Conservation (phyloP, 2,329 filamentous ascomycete species). For the Ilyonectria sp. region DNA sequence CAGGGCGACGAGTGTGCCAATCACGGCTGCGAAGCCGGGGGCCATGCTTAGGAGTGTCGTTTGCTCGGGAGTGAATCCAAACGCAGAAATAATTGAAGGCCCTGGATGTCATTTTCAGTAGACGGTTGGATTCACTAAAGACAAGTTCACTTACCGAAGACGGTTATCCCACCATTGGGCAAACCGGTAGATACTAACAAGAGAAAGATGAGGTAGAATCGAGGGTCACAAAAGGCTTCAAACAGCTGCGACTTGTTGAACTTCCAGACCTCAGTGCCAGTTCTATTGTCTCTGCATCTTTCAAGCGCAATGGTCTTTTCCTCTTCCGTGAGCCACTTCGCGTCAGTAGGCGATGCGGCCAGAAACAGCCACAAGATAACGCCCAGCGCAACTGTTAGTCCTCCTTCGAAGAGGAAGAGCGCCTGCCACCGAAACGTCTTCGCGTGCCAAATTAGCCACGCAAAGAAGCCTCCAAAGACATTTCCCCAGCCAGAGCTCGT, state of each 20-base stretch:
- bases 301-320: conserved; percentile 26
- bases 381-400: not conserved
- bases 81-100: conserved; percentile 22
- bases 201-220: conserved; percentile 25
- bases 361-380: conserved; percentile 13
- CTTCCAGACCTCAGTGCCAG: conserved; percentile 23
- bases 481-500: conserved; percentile 14
- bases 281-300: conserved; percentile 18
- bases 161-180: conserved; percentile 22
- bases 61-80: conserved; percentile 20
- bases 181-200: conserved; percentile 22
- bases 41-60: conserved; percentile 22
- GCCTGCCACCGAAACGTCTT: conserved; percentile 18
- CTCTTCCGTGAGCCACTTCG: conserved; percentile 19
- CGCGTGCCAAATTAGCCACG: conserved; percentile 16
- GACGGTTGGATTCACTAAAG: not conserved
- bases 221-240: conserved; percentile 19
- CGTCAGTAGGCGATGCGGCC: conserved; percentile 17
- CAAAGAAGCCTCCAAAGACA: conserved; percentile 25
- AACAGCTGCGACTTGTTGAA: conserved; percentile 17
- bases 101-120: not conserved
- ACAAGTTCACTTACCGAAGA: conserved; percentile 15
- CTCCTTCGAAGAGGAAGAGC: conserved; percentile 13
- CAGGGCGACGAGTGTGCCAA: conserved; percentile 14
- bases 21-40: conserved; percentile 4